phyloP scores from a whole-genome alignment of 2,329 filamentous ascomycete genomes.

The Penicillium sp. region DNA sequence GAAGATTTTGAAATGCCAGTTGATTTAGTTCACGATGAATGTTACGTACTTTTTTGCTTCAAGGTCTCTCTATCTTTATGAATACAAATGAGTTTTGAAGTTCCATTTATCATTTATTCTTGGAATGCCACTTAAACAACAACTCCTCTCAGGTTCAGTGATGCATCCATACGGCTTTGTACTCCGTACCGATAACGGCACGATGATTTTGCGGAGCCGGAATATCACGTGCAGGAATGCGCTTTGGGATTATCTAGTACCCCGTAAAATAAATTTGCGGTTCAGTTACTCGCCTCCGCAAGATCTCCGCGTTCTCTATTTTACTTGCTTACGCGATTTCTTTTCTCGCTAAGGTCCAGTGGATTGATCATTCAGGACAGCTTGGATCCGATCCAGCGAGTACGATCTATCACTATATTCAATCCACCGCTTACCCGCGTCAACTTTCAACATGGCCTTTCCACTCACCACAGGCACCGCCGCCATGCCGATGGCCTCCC shows the following conservation, averaged over 20 bases:
- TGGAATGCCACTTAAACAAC: background rate
- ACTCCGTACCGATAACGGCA: background rate
- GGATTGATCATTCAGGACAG: background rate
- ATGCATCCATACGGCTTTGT: background rate
- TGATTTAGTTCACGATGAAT: conserved; percentile 2
- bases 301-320: conserved; percentile 22
- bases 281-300: conserved; percentile 32
- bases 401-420: background rate
- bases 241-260: conserved; percentile 6
- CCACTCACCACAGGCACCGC: conserved; percentile 37
- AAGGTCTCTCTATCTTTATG: background rate
- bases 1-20: conserved; percentile 2
- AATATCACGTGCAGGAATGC: conserved; percentile 24
- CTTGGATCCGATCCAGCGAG: background rate
- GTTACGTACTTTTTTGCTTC: background rate
- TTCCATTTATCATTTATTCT: background rate
- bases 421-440: background rate
- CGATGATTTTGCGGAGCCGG: background rate
- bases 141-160: background rate
- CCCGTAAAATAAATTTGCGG: conserved; percentile 37
- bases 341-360: background rate
- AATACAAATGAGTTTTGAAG: background rate
- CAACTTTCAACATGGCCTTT: conserved; percentile 33
- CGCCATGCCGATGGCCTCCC: conserved; percentile 29
- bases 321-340: conserved; percentile 4